These are phyloP conservation scores for Sclerotinia subarctica DNA, from an alignment of 2,329 filamentous ascomycete species.

Conservation along the genomic window DNA sequence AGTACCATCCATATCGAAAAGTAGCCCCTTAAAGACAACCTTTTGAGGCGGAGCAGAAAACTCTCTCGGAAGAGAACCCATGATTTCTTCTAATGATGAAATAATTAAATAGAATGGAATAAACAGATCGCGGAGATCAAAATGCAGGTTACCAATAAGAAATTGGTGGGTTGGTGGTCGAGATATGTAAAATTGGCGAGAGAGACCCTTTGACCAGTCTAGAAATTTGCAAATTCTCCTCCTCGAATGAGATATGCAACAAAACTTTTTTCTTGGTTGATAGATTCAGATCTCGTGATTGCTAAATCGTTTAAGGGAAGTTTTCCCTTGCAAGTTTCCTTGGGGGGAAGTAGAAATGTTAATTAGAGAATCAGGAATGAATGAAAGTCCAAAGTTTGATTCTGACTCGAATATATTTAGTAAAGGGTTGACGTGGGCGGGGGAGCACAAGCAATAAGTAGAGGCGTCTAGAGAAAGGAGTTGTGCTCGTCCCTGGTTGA, in stretches of 20 bases:
- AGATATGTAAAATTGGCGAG: conserved; percentile 28
- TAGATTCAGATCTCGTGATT: conserved; percentile 18
- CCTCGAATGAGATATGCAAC: conserved; percentile 22
- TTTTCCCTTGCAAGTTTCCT: neutral
- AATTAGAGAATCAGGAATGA: neutral
- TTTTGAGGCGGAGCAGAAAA: conserved; percentile 31
- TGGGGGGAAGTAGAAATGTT: neutral
- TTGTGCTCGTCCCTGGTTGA: conserved; percentile 3
- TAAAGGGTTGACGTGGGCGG: conserved; percentile 13
- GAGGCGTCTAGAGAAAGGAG: conserved; percentile 11
- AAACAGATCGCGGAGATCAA: conserved; percentile 5
- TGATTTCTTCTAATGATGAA: conserved; percentile 13
- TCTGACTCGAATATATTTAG: neutral
- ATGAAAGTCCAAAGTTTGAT: neutral
- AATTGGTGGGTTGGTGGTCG: conserved; percentile 30
- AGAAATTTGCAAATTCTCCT: conserved; percentile 12
- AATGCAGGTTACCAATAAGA: conserved; percentile 27
- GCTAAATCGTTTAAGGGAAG: neutral
- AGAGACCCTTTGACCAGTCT: conserved; percentile 6
- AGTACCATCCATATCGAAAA: conserved; percentile 71
- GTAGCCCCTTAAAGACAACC: conserved; percentile 32
- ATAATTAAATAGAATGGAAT: neutral
- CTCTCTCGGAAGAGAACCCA: conserved; percentile 30
- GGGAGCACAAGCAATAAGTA: conserved; percentile 20
- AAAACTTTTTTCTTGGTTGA: conserved; percentile 20